Percentiles rank a stretch among this genome's conserved stretches.
Conservation (phyloP, 805 yeast species). For the Myxozyma mucilagina region DNA sequence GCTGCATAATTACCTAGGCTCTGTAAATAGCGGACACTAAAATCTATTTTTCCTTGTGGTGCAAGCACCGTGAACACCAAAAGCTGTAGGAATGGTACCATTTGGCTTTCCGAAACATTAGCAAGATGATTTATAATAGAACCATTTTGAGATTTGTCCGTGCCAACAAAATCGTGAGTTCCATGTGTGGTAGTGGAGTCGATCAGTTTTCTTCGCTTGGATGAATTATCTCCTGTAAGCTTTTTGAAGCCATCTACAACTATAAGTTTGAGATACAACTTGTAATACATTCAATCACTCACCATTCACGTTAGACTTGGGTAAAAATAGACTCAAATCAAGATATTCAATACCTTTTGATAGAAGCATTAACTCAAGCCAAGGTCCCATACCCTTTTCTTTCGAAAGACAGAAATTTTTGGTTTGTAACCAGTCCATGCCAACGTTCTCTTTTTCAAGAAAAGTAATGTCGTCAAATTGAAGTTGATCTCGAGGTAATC, state of each 20-base stretch:
- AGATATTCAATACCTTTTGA: slow-evolving; percentile 6
- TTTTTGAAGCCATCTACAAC: too few relatives aligned
- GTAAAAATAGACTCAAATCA: not conserved
- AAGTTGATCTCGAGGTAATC: slow-evolving; percentile 13
- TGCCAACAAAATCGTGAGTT: too few relatives aligned
- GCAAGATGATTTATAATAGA: not conserved
- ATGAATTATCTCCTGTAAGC: too few relatives aligned
- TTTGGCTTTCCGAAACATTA: not conserved
- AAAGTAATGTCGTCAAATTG: slow-evolving; percentile 17
- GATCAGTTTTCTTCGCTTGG: slow-evolving; percentile 9
- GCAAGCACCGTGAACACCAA: slow-evolving; percentile 6
- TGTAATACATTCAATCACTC: too few relatives aligned
- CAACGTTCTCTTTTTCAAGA: not conserved
- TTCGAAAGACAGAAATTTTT: slow-evolving; percentile 5
- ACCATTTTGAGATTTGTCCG: not conserved
- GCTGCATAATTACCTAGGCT: not conserved
- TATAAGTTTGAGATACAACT: too few relatives aligned
- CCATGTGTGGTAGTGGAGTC: too few relatives aligned
- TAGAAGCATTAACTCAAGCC: slow-evolving; percentile 21
- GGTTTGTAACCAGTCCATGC: slow-evolving; percentile 6
- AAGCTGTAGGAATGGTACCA: slow-evolving; percentile 11
- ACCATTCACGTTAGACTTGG: not conserved
- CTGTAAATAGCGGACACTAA: not conserved
- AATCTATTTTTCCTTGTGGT: not conserved
- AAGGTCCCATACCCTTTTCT: slow-evolving; percentile 9